These are phyloP conservation scores for Protomyces inundatus DNA, from an alignment of 1,139 yeast genomes.

Conservation along the genomic window DNA sequence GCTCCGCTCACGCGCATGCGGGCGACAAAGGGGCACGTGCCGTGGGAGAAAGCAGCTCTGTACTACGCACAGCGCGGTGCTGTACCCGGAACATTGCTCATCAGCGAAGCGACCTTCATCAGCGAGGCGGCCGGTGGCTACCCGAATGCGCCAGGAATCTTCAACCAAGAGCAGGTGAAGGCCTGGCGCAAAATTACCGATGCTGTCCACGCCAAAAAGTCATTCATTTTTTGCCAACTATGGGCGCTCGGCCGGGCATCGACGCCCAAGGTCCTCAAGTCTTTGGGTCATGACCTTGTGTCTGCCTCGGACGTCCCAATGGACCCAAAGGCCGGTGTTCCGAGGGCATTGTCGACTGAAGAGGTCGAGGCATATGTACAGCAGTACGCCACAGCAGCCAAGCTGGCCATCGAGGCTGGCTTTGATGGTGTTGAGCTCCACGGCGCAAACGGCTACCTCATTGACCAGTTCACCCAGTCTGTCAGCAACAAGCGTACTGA, in stretches of 20 bases:
- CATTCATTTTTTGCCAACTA: slow-evolving; percentile 52
- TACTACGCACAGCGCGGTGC: slow-evolving; percentile 54
- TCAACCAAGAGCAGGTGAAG: slow-evolving; percentile 45
- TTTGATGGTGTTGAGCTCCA: slow-evolving; percentile 68
- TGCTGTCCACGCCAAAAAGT: slow-evolving; percentile 51
- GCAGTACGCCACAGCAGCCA: slow-evolving; percentile 45
- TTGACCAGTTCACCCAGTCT: slow-evolving; percentile 55
- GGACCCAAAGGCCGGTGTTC: slow-evolving; percentile 35
- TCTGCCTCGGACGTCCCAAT: slow-evolving; percentile 35
- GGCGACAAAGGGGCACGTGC: slow-evolving; percentile 34
- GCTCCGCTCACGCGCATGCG: slow-evolving; percentile 56
- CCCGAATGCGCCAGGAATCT: slow-evolving; percentile 52
- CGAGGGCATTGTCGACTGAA: slow-evolving; percentile 43
- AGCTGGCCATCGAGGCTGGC: slow-evolving; percentile 51
- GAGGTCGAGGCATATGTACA: slow-evolving; percentile 45
- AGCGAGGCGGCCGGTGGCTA: slow-evolving; percentile 43
- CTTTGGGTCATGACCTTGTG: slow-evolving; percentile 39
- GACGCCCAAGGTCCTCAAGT: neutral
- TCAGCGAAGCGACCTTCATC: slow-evolving; percentile 47
- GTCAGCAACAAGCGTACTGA: slow-evolving; percentile 57
- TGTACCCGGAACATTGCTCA: slow-evolving; percentile 48
- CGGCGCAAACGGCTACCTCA: slow-evolving; percentile 64
- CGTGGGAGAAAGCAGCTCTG: slow-evolving; percentile 44
- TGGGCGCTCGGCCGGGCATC: slow-evolving; percentile 56
- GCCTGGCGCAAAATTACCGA: slow-evolving; percentile 51